phyloP scores from a whole-genome alignment of 164 flowering plant genomes.

The Macadamia integrifolia region DNA sequence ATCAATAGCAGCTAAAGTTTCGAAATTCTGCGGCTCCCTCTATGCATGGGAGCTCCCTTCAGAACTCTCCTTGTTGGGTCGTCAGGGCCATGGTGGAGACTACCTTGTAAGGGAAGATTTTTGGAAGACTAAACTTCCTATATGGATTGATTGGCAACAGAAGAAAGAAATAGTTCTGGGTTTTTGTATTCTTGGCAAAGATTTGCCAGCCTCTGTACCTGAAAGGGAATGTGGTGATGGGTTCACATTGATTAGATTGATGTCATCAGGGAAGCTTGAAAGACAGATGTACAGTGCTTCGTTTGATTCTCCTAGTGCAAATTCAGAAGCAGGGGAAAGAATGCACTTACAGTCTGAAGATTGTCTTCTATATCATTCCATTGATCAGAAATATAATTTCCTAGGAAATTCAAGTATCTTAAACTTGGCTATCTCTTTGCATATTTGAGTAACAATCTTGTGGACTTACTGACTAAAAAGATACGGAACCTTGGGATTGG shows the following conservation, averaged over 20 bases:
- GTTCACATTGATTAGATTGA: slow-evolving; percentile 55
- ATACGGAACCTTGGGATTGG: slow-evolving; percentile 9
- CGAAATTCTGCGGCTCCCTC: slow-evolving; percentile 25
- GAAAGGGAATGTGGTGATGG: slow-evolving; percentile 42
- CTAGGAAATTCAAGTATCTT: slow-evolving; percentile 32
- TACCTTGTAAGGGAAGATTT: slow-evolving; percentile 51
- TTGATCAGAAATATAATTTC: slow-evolving; percentile 34
- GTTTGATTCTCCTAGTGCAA: slow-evolving; percentile 24
- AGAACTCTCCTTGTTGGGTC: slow-evolving; percentile 35
- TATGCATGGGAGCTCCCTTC: slow-evolving; percentile 84
- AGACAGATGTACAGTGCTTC: slow-evolving; percentile 51
- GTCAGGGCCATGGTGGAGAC: slow-evolving; percentile 47
- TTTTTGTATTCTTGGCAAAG: slow-evolving; percentile 45
- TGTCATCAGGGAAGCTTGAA: slow-evolving; percentile 76
- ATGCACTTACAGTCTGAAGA: slow-evolving; percentile 14
- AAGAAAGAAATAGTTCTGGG: slow-evolving; percentile 58
- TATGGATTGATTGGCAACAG: slow-evolving; percentile 56
- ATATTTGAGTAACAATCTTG: slow-evolving; percentile 33
- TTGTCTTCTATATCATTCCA: slow-evolving; percentile 18
- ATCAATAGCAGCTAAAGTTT: slow-evolving; percentile 26
- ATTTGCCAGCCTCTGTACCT: slow-evolving; percentile 16
- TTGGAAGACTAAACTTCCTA: slow-evolving; percentile 39
- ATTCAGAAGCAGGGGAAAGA: slow-evolving; percentile 17
- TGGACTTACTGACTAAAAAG: slow-evolving; percentile 21
- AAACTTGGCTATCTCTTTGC: slow-evolving; percentile 39